phyloP scores from a whole-genome alignment of 2,329 filamentous ascomycete species.

The Aspergillus sp. region DNA sequence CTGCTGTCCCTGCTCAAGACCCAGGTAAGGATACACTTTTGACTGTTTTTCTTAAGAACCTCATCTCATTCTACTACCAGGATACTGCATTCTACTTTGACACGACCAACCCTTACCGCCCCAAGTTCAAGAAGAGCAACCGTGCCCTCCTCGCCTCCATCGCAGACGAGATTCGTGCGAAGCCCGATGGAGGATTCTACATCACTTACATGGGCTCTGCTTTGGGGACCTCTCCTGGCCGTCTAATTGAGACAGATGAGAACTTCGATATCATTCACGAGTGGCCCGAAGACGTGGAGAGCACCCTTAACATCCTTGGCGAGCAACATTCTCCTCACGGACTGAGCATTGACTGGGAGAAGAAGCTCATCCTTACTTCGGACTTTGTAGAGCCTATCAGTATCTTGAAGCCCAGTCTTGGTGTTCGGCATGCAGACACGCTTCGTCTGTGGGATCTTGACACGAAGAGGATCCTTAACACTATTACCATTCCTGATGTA shows the following conservation, averaged over 20 bases:
- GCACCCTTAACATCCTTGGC: constrained; percentile 51
- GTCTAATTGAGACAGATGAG: constrained; percentile 55
- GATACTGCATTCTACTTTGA: constrained; percentile 60
- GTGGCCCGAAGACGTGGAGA: constrained; percentile 52
- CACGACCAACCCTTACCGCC: constrained; percentile 51
- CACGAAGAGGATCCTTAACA: constrained; percentile 50
- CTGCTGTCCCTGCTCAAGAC: constrained; percentile 54
- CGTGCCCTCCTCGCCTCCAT: constrained; percentile 54
- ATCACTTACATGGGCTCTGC: constrained; percentile 58
- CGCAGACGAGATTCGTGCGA: constrained; percentile 56
- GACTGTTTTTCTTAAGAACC: constrained; percentile 3
- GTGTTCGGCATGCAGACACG: constrained; percentile 51
- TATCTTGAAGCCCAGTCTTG: constrained; percentile 53
- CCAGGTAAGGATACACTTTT: constrained; percentile 20
- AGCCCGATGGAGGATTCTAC: constrained; percentile 56
- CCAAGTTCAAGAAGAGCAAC: constrained; percentile 55
- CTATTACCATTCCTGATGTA: constrained; percentile 54
- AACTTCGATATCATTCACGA: constrained; percentile 56
- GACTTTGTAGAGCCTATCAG: constrained; percentile 58
- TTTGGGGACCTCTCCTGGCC: constrained; percentile 52
- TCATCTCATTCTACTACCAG: constrained; percentile 20
- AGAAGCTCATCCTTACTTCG: constrained; percentile 53
- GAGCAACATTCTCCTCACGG: constrained; percentile 59
- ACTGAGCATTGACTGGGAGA: constrained; percentile 51
- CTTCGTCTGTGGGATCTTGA: constrained; percentile 54